Conservation (phyloP, 192 early-diverging fungal species). For the Coemansia guatemalensis region DNA sequence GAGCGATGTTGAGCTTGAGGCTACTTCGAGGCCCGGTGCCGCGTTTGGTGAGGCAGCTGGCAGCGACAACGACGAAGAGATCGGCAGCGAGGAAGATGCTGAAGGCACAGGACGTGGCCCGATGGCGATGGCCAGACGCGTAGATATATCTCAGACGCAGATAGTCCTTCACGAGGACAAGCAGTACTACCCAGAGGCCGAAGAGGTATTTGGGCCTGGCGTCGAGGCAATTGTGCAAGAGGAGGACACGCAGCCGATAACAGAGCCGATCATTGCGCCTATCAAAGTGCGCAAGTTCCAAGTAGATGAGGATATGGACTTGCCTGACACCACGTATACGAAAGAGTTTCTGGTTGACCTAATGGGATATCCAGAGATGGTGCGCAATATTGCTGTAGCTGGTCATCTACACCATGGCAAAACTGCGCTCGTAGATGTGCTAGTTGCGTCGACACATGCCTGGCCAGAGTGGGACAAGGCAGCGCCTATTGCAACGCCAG, state of each 20-base stretch:
- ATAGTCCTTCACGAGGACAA: conserved; percentile 98
- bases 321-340: conserved; percentile 81
- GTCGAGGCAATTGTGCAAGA: conserved; percentile 97
- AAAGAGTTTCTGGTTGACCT: conserved; percentile 92
- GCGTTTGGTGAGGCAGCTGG: background rate
- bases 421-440: conserved; percentile 88
- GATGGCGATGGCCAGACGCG: conserved; percentile 36
- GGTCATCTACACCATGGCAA: conserved; percentile 99
- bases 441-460: conserved; percentile 87
- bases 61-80: conserved; percentile 20
- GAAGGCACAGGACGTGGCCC: conserved; percentile 9
- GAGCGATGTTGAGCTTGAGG: conserved; percentile 29
- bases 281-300: conserved; percentile 85
- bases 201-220: conserved; percentile 92
- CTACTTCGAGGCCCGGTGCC: background rate
- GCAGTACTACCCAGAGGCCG: conserved; percentile 96
- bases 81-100: conserved; percentile 10
- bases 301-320: conserved; percentile 71
- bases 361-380: conserved; percentile 73
- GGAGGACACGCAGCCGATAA: conserved; percentile 94
- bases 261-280: conserved; percentile 93
- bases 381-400: conserved; percentile 87
- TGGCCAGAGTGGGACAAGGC: conserved; percentile 54
- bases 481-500: conserved; percentile 35
- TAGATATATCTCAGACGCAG: conserved; percentile 56